Conservation (phyloP, 768 basidiomycete species). For the Mycena filopes region DNA sequence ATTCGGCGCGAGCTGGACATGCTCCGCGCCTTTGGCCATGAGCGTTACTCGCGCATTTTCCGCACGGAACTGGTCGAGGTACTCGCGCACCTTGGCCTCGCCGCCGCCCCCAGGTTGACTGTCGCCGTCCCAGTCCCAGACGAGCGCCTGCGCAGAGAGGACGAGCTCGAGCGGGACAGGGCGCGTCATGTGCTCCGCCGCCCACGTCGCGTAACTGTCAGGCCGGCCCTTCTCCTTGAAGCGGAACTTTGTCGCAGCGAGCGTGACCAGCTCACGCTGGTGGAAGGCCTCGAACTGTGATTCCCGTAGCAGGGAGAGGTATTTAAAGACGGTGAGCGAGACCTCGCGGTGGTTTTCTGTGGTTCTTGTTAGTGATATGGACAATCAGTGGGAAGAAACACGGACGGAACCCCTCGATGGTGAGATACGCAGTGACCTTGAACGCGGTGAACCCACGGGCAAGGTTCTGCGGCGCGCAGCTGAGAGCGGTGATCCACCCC, state of each 20-base stretch:
- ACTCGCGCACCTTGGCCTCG: constrained; percentile 65
- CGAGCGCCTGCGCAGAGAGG: constrained; percentile 75
- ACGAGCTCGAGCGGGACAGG: constrained; percentile 84
- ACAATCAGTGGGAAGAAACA: constrained; percentile 26
- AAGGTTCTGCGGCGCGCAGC: constrained; percentile 73
- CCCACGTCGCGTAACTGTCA: constrained; percentile 80
- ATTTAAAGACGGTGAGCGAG: constrained; percentile 79
- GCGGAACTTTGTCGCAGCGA: constrained; percentile 82
- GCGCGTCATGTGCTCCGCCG: constrained; percentile 80
- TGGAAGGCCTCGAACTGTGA: constrained; percentile 71
- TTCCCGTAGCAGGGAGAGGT: constrained; percentile 73
- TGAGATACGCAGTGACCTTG: constrained; percentile 84
- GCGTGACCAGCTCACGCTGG: constrained; percentile 78
- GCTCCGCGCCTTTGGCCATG: constrained; percentile 80
- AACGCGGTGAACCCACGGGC: constrained; percentile 91
- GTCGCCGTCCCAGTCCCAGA: constrained; percentile 77
- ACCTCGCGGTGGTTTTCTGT: constrained; percentile 82
- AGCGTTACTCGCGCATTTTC: constrained; percentile 75
- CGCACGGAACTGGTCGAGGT: constrained; percentile 69
- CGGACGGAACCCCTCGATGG: constrained; percentile 88
- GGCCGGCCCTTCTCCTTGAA: constrained; percentile 88
- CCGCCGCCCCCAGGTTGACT: constrained; percentile 48
- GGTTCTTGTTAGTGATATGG: constrained; percentile 10
- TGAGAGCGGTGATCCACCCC: constrained; percentile 85
- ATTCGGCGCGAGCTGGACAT: constrained; percentile 57